Evolutionary conservation across 306 rosid species (phyloP).

Genomic region (Elaeagnus macrophylla): DNA sequence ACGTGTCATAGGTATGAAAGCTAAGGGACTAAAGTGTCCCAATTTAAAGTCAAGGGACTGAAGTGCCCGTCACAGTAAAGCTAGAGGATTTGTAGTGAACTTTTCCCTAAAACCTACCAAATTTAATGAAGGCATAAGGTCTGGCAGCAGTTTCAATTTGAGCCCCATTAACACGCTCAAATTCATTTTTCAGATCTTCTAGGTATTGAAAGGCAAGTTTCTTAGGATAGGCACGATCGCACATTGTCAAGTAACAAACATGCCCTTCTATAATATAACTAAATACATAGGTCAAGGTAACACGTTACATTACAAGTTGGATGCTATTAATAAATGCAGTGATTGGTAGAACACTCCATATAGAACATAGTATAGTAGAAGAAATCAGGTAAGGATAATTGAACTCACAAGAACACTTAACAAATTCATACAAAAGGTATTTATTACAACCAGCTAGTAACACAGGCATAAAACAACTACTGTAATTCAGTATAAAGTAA

Average conservation of each 20-base stretch:
- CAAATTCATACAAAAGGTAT: too few relatives aligned
- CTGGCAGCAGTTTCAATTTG: constrained; percentile 99
- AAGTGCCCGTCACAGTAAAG: too few relatives aligned
- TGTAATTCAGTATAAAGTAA: too few relatives aligned
- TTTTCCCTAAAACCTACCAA: constrained; percentile 45
- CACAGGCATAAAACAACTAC: too few relatives aligned
- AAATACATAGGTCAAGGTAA: constrained; percentile 48
- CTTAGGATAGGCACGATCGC: constrained; percentile 97
- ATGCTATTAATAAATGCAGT: constrained; percentile 8
- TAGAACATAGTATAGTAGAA: neutral
- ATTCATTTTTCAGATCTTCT: constrained; percentile 93
- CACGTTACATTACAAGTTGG: constrained; percentile 7
- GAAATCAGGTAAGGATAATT: too few relatives aligned
- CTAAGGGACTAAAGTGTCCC: too few relatives aligned
- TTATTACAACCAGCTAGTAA: too few relatives aligned
- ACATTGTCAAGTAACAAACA: constrained; percentile 97
- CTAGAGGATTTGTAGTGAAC: too few relatives aligned
- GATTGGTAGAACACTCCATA: neutral
- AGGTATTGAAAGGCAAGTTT: constrained; percentile 98
- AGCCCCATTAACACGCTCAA: constrained; percentile 83
- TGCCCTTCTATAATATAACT: constrained; percentile 94
- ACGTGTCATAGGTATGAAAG: too few relatives aligned
- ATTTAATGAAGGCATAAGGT: constrained; percentile 98
- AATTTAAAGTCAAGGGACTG: too few relatives aligned
- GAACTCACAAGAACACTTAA: too few relatives aligned